phyloP scores from a whole-genome alignment of 129 eudicot species.

The Chrysanthemum lavandulifolium region DNA sequence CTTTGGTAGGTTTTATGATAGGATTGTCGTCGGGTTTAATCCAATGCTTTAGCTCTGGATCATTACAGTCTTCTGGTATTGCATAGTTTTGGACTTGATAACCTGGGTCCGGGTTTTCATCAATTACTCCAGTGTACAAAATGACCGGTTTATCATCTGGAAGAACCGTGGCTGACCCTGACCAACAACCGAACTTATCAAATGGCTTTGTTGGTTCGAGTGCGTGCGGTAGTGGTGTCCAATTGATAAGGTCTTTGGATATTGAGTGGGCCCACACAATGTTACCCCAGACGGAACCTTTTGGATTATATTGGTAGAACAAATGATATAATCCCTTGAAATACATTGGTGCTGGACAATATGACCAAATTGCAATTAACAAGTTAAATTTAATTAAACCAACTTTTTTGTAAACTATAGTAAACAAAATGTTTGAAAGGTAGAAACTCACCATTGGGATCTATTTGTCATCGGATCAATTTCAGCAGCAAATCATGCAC shows the following conservation, averaged over 20 bases:
- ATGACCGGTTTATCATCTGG: slow-evolving; percentile 42
- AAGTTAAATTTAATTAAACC: not conserved
- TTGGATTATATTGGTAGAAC: slow-evolving; percentile 75
- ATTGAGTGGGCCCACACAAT: slow-evolving; percentile 83
- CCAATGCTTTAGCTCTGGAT: slow-evolving; percentile 56
- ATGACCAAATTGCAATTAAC: not conserved
- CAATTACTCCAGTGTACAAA: slow-evolving; percentile 47
- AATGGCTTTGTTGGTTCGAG: slow-evolving; percentile 56
- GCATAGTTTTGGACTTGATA: slow-evolving; percentile 60
- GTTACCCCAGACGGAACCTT: slow-evolving; percentile 73
- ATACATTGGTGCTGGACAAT: slow-evolving; percentile 63
- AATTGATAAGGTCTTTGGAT: slow-evolving; percentile 69
- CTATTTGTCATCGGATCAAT: slow-evolving; percentile 33
- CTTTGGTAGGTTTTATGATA: slow-evolving; percentile 29
- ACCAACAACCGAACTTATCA: slow-evolving; percentile 62
- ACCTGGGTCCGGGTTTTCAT: slow-evolving; percentile 29
- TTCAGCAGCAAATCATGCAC: slow-evolving; percentile 24
- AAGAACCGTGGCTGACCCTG: slow-evolving; percentile 62
- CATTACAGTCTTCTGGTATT: slow-evolving; percentile 45
- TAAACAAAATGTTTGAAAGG: not conserved
- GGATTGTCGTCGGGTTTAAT: slow-evolving; percentile 48
- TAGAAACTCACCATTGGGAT: slow-evolving; percentile 70
- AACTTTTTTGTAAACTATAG: not conserved
- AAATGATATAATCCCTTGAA: slow-evolving; percentile 73
- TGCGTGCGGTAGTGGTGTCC: slow-evolving; percentile 54